Conservation (phyloP, 2,329 filamentous ascomycete genomes). For the Paecilomyces sp. region DNA sequence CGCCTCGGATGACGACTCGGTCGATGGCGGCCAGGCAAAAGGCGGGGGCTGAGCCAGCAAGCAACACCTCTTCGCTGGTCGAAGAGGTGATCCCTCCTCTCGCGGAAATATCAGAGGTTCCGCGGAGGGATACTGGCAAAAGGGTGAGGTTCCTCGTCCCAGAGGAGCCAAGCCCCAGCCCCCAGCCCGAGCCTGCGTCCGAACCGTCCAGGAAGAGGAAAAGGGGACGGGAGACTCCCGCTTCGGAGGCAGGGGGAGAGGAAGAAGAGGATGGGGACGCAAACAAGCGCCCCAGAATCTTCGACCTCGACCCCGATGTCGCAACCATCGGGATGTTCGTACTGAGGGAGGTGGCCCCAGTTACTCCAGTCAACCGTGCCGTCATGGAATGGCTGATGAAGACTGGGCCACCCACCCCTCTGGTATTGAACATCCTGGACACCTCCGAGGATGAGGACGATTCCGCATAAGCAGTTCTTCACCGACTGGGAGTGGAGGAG, state of each 20-base stretch:
- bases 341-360: background rate
- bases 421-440: background rate
- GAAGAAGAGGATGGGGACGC: background rate
- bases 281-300: background rate
- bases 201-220: background rate
- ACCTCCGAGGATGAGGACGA: background rate
- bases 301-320: background rate
- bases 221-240: background rate
- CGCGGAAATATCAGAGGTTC: background rate
- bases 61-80: background rate
- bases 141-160: background rate
- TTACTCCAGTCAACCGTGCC: background rate
- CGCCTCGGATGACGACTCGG: background rate
- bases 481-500: background rate
- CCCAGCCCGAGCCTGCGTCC: background rate
- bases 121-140: background rate
- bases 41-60: background rate
- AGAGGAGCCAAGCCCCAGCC: background rate
- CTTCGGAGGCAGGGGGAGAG: background rate
- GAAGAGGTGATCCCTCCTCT: background rate
- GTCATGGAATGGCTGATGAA: background rate
- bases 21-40: background rate
- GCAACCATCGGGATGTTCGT: background rate
- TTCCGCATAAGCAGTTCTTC: background rate
- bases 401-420: background rate